Percentiles rank a stretch among this genome's conserved stretches.
Conservation (phyloP, 1,139 yeast genomes). For the Debaryomyces sp. region DNA sequence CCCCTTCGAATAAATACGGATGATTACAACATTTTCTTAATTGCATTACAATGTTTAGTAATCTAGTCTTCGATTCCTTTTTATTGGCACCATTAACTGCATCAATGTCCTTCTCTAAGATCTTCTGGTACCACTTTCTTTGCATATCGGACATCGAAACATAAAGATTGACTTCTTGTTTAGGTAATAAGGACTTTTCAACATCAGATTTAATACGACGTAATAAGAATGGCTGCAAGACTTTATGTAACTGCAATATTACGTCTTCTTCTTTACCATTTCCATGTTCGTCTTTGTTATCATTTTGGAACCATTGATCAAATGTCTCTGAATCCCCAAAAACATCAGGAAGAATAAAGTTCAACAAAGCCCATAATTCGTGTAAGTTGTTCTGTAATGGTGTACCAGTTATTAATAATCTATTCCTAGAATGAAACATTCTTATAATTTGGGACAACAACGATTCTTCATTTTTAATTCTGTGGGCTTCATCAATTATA, state of each 20-base stretch:
- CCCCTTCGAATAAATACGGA: slow-evolving; percentile 82
- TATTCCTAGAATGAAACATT: slow-evolving; percentile 67
- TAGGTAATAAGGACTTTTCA: slow-evolving; percentile 74
- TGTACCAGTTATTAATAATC: slow-evolving; percentile 78
- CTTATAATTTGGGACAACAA: slow-evolving; percentile 74
- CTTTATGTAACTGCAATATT: slow-evolving; percentile 87
- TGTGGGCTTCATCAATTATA: slow-evolving; percentile 79
- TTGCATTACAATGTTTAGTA: slow-evolving; percentile 81
- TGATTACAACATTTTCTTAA: slow-evolving; percentile 82
- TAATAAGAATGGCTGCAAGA: slow-evolving; percentile 72
- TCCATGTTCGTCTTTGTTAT: slow-evolving; percentile 30
- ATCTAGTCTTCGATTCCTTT: slow-evolving; percentile 72
- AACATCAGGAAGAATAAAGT: slow-evolving; percentile 75
- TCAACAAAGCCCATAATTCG: slow-evolving; percentile 79
- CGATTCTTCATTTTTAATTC: slow-evolving; percentile 79
- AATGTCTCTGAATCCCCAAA: slow-evolving; percentile 74
- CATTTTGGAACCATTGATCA: slow-evolving; percentile 67
- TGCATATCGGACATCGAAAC: slow-evolving; percentile 80
- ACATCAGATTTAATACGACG: slow-evolving; percentile 81
- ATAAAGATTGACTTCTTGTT: slow-evolving; percentile 71
- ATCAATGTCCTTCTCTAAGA: slow-evolving; percentile 78
- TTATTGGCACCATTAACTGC: slow-evolving; percentile 82
- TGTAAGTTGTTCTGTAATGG: slow-evolving; percentile 79
- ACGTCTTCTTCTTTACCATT: slow-evolving; percentile 48
- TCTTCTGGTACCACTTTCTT: slow-evolving; percentile 71